Conservation (phyloP, 2,329 filamentous ascomycete genomes). For the Colletotrichum navitas region DNA sequence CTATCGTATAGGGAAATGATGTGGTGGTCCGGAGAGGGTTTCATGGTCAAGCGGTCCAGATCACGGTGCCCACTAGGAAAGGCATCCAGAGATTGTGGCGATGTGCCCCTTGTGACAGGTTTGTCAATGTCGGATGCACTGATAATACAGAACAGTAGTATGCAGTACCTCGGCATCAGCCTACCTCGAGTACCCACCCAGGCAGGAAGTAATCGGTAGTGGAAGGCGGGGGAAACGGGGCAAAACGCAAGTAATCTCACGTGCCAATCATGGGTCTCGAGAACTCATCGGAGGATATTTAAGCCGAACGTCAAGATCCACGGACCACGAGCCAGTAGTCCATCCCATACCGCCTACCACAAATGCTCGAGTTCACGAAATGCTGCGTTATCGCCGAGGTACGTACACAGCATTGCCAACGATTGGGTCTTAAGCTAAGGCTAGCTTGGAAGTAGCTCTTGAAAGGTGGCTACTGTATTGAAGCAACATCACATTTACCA, state of each 20-base stretch:
- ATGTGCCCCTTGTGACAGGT: neutral
- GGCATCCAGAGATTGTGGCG: neutral
- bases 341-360: neutral
- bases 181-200: conserved; percentile 4
- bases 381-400: neutral
- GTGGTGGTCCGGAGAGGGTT: too few species aligned
- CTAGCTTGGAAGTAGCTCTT: conserved; percentile 15
- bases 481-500: neutral
- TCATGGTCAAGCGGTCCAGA: neutral
- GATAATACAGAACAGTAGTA: neutral
- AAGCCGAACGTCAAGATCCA: neutral
- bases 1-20: neutral
- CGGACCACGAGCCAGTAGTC: neutral
- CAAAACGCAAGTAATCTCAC: neutral
- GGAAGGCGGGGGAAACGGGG: neutral
- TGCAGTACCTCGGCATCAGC: conserved; percentile 15
- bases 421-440: conserved; percentile 6
- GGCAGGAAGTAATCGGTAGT: neutral
- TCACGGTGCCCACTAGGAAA: neutral
- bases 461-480: conserved; percentile 19
- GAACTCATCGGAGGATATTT: neutral
- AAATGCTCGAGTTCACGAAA: neutral
- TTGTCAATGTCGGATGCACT: neutral
- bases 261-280: neutral
- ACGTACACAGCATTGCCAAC: neutral